These are phyloP conservation scores for Xerocomellus chrysenteron DNA, from an alignment of 768 basidiomycete genomes.

Conservation along the genomic window DNA sequence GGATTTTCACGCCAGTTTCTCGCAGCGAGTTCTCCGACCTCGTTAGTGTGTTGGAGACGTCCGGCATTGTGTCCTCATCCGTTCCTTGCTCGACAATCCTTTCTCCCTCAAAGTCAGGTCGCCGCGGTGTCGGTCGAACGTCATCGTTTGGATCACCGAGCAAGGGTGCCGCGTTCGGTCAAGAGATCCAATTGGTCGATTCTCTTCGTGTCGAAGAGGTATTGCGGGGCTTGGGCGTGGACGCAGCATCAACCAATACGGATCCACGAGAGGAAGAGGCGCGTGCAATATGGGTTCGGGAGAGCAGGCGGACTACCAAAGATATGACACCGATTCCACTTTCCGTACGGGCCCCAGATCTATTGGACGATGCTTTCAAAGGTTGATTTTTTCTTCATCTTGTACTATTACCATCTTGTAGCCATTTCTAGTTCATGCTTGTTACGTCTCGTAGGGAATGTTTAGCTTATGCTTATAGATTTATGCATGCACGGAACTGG, in stretches of 20 bases:
- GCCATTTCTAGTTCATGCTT: conserved; percentile 9
- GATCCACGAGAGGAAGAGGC: conserved; percentile 47
- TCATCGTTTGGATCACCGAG: conserved; percentile 49
- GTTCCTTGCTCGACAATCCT: conserved; percentile 33
- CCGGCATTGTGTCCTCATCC: conserved; percentile 53
- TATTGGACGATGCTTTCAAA: conserved; percentile 37
- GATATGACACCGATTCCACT: conserved; percentile 31
- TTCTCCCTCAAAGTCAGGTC: conserved; percentile 48
- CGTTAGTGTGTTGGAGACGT: conserved; percentile 67
- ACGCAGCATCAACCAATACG: conserved; percentile 11
- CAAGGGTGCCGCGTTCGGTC: conserved; percentile 32
- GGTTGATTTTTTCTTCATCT: conserved; percentile 19
- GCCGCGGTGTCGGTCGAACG: conserved; percentile 54
- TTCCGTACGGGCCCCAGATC: conserved; percentile 4
- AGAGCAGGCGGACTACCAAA: conserved; percentile 37
- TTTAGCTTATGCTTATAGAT: conserved; percentile 25
- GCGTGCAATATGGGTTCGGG: conserved; percentile 42
- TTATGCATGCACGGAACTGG: conserved; percentile 13
- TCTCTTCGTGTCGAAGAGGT: conserved; percentile 68
- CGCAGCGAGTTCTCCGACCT: conserved; percentile 78
- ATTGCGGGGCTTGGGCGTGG: conserved; percentile 60
- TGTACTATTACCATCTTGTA: conserved; percentile 8
- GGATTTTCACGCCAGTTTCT: conserved; percentile 62
- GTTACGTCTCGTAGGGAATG: conserved; percentile 8
- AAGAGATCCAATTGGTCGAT: conserved; percentile 54